A percentile compares a stretch with the other conserved stretches of the same genome.
phyloP scores from a whole-genome alignment of 2,329 filamentous ascomycete genomes.

The Microdochium trichocladiopsis region DNA sequence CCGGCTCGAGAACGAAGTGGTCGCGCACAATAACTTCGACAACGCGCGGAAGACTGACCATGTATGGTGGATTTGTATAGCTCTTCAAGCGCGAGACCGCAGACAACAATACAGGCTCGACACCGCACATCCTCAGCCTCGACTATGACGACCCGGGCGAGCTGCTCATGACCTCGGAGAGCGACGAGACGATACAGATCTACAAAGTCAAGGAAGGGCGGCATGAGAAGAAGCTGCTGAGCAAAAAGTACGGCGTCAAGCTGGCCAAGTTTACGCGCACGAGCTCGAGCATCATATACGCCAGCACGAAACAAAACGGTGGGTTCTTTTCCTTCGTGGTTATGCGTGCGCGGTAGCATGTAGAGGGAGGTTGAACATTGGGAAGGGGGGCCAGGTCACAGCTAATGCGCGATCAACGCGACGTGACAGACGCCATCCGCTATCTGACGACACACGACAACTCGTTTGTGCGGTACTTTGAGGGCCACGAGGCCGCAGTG shows the following conservation, averaged over 20 bases:
- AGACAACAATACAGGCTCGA: conserved; percentile 38
- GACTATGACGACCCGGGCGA: conserved; percentile 97
- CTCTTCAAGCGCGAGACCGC: conserved; percentile 53
- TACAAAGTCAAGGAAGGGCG: conserved; percentile 91
- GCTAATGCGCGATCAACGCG: not conserved
- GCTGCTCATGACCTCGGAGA: conserved; percentile 81
- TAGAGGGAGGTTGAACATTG: no score
- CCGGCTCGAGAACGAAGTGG: not conserved
- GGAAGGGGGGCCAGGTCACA: no score
- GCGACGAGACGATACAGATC: conserved; percentile 91
- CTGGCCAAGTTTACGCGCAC: conserved; percentile 92
- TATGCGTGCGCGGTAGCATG: not conserved
- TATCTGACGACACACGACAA: conserved; percentile 93
- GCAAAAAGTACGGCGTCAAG: conserved; percentile 95
- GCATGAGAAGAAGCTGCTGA: conserved; percentile 80
- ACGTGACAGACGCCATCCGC: conserved; percentile 63
- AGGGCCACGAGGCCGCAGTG: conserved; percentile 78
- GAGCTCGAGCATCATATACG: conserved; percentile 85
- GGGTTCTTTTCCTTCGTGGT: conserved; percentile 11
- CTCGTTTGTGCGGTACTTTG: conserved; percentile 92
- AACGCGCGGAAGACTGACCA: not conserved
- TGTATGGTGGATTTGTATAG: no score
- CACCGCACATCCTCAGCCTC: conserved; percentile 73
- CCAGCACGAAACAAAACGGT: conserved; percentile 92
- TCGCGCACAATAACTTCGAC: conserved; percentile 3